Conservation (phyloP, 2,329 filamentous ascomycete species). For the Talaromyces islandicus region DNA sequence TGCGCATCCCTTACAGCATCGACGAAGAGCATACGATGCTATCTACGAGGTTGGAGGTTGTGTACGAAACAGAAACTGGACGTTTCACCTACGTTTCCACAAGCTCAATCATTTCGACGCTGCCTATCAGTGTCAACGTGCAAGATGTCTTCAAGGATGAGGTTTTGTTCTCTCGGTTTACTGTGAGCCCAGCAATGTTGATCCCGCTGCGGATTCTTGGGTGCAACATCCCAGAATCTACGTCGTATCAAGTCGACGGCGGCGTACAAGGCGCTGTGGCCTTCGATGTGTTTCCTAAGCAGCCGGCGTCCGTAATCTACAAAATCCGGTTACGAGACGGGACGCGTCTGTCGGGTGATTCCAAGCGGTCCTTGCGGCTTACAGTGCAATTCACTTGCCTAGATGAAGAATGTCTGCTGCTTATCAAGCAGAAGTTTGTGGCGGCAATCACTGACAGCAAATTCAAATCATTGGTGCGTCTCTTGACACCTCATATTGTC, state of each 20-base stretch:
- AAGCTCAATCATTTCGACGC: conserved; percentile 61
- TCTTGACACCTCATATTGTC: conserved; percentile 48
- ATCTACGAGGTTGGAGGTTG: conserved; percentile 67
- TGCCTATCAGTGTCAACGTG: conserved; percentile 90
- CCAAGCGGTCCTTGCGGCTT: conserved; percentile 46
- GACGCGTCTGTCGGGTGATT: conserved; percentile 9
- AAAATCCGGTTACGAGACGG: conserved; percentile 51
- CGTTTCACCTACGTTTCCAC: conserved; percentile 59
- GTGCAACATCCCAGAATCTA: conserved; percentile 65
- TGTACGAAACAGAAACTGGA: conserved; percentile 63
- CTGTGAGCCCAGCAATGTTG: conserved; percentile 71
- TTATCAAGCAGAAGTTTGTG: conserved; percentile 42
- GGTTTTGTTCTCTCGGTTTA: conserved; percentile 81
- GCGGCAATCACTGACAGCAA: conserved; percentile 42
- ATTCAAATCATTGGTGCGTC: conserved; percentile 41
- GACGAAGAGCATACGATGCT: conserved; percentile 70
- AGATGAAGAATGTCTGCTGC: conserved; percentile 61
- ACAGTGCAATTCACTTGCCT: conserved; percentile 70
- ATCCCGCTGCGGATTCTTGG: conserved; percentile 69
- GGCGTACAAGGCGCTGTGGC: conserved; percentile 37
- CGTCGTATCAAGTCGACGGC: conserved; percentile 53
- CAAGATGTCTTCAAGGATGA: conserved; percentile 89
- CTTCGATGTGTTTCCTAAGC: conserved; percentile 68
- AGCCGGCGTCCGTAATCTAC: conserved; percentile 76
- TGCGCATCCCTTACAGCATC: conserved; percentile 73